Evolutionary conservation across 495 filamentous ascomycete genomes (phyloP).

Genomic region (Aspergillus leporis): DNA sequence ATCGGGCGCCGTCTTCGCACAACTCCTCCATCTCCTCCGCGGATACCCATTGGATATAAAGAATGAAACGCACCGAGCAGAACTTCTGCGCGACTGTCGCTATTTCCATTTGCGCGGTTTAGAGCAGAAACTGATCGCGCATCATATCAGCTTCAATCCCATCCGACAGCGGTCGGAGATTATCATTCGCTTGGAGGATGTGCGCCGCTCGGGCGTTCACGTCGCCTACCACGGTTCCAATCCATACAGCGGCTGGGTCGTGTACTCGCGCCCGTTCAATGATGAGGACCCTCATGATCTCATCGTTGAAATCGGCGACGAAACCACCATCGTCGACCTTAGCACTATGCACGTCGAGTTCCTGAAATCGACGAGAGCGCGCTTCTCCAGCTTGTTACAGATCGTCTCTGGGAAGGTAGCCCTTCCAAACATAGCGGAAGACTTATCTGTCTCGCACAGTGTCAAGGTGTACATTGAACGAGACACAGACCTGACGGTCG

Average conservation of each 20-base stretch:
- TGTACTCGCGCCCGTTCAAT: conserved; percentile 79
- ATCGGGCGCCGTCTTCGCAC: conserved; percentile 74
- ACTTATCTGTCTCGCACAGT: conserved; percentile 50
- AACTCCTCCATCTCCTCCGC: conserved; percentile 80
- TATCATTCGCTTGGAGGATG: conserved; percentile 75
- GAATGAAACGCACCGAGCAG: conserved; percentile 72
- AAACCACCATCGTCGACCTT: conserved; percentile 65
- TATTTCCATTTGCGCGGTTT: conserved; percentile 92
- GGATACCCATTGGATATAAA: conserved; percentile 86
- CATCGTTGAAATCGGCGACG: conserved; percentile 75
- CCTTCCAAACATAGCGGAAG: conserved; percentile 61
- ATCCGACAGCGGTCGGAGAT: conserved; percentile 71
- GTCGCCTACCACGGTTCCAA: conserved; percentile 48
- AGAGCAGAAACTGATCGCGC: conserved; percentile 83
- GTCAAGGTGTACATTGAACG: conserved; percentile 66
- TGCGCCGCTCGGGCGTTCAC: conserved; percentile 79
- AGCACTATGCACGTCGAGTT: conserved; percentile 64
- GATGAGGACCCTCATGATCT: conserved; percentile 73
- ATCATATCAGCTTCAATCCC: conserved; percentile 75
- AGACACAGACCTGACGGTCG: conserved; percentile 71
- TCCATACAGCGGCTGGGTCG: conserved; percentile 58
- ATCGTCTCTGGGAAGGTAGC: conserved; percentile 81
- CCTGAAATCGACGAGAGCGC: conserved; percentile 61
- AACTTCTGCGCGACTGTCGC: conserved; percentile 81
- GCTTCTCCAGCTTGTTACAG: conserved; percentile 72